Conservation (phyloP, 345 rosid species). For the Lepidium africanum region DNA sequence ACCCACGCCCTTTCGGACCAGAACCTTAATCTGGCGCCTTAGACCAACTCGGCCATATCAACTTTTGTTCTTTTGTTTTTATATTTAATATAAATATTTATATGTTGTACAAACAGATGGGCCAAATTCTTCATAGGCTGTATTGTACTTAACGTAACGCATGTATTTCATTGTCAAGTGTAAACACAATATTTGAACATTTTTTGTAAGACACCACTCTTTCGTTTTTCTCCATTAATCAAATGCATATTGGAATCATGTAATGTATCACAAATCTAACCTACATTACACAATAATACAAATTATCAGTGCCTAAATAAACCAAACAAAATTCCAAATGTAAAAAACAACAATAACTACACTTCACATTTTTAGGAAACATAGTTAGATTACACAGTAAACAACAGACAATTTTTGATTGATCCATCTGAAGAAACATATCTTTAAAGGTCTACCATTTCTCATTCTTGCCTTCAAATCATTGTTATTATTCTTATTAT, state of each 20-base stretch:
- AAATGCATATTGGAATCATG: not conserved
- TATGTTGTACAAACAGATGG: not conserved
- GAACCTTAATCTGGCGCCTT: conserved; percentile 99
- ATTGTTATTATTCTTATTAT: not conserved
- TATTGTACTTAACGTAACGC: not conserved
- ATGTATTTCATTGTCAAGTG: not conserved
- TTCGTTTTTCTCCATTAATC: not conserved
- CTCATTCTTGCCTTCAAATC: conserved; percentile 4
- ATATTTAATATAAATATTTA: not conserved
- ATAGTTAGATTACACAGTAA: conserved; percentile 12
- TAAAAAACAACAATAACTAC: not conserved
- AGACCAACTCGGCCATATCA: conserved; percentile 99
- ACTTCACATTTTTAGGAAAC: conserved; percentile 4
- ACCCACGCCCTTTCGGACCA: conserved; percentile 99
- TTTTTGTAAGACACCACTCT: not conserved
- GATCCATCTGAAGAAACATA: not conserved
- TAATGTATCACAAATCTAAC: not conserved
- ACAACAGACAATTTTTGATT: conserved; percentile 7
- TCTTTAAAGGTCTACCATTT: conserved; percentile 2
- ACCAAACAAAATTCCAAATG: not conserved
- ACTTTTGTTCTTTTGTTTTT: not conserved
- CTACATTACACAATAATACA: not conserved
- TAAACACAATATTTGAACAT: not conserved
- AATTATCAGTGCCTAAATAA: not conserved
- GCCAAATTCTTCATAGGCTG: not conserved